Evolutionary conservation across 2,329 filamentous ascomycete species (phyloP).

Genomic region (Pestalotiopsis fici): DNA sequence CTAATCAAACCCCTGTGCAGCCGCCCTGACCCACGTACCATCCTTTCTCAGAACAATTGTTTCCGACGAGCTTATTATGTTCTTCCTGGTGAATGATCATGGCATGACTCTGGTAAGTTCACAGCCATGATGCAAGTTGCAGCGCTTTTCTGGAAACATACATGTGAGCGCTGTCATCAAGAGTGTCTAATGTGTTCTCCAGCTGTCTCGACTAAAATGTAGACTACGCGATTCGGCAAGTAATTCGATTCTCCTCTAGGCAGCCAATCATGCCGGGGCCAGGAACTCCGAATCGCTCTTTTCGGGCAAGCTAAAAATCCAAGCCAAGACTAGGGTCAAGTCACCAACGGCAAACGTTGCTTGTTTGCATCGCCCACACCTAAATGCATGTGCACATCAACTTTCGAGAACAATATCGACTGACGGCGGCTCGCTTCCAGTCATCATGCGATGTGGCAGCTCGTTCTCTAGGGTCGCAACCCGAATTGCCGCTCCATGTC

Average conservation of each 20-base stretch:
- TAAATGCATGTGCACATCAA: no score
- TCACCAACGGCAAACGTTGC: background rate
- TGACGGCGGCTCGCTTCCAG: no score
- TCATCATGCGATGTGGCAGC: no score
- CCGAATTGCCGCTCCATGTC: no score
- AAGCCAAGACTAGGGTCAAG: background rate
- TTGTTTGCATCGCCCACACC: no score
- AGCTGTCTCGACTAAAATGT: background rate
- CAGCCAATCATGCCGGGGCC: conserved; percentile 6
- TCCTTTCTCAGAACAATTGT: background rate
- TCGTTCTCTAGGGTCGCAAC: no score
- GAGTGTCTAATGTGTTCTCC: background rate
- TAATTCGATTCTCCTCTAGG: background rate
- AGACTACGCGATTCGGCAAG: background rate
- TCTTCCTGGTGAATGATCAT: background rate
- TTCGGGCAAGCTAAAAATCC: background rate
- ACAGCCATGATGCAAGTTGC: background rate
- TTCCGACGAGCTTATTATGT: background rate
- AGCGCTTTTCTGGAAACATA: background rate
- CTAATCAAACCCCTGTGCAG: background rate
- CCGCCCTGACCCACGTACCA: background rate
- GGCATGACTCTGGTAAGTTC: background rate
- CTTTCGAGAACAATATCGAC: no score
- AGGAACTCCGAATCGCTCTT: conserved; percentile 3
- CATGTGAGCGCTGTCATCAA: background rate